A percentile compares a stretch with the other conserved stretches of the same genome.
phyloP scores from a whole-genome alignment of 768 basidiomycete genomes.

The Filobasidium floriforme region DNA sequence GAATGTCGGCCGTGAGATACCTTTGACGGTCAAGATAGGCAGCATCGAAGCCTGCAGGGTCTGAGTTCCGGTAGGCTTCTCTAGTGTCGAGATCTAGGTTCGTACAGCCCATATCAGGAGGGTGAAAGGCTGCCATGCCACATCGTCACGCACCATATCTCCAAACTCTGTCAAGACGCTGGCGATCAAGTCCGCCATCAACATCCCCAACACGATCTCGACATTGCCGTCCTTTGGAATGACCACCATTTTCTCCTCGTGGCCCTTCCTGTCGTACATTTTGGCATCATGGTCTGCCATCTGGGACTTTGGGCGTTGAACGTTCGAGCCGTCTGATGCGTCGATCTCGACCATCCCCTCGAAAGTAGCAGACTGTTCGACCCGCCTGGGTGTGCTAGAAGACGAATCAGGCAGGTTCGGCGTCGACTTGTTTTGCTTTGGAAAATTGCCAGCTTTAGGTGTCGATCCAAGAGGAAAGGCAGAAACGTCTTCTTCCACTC shows the following conservation, averaged over 20 bases:
- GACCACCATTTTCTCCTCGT: slow-evolving; percentile 61
- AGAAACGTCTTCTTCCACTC: slow-evolving; percentile 24
- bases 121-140: neutral
- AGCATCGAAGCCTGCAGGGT: slow-evolving; percentile 52
- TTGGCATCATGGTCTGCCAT: slow-evolving; percentile 7
- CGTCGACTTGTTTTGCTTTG: neutral
- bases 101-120: neutral
- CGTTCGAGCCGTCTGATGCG: slow-evolving; percentile 58
- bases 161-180: slow-evolving; percentile 79
- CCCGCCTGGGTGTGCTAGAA: slow-evolving; percentile 1
- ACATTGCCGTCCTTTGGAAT: slow-evolving; percentile 80
- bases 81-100: slow-evolving; percentile 63
- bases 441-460: neutral
- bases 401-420: neutral
- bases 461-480: slow-evolving; percentile 9
- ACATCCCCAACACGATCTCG: slow-evolving; percentile 74
- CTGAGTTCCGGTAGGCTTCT: slow-evolving; percentile 77
- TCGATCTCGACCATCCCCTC: slow-evolving; percentile 55
- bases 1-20: neutral
- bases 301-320: neutral
- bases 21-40: slow-evolving; percentile 36
- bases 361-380: slow-evolving; percentile 19
- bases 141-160: slow-evolving; percentile 58
- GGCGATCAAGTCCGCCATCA: slow-evolving; percentile 82
- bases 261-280: slow-evolving; percentile 50